Percentiles rank a stretch among this genome's conserved stretches.
These are phyloP conservation scores for Chaetomium tenue DNA, from an alignment of 495 filamentous ascomycete genomes.

Conservation along the genomic window DNA sequence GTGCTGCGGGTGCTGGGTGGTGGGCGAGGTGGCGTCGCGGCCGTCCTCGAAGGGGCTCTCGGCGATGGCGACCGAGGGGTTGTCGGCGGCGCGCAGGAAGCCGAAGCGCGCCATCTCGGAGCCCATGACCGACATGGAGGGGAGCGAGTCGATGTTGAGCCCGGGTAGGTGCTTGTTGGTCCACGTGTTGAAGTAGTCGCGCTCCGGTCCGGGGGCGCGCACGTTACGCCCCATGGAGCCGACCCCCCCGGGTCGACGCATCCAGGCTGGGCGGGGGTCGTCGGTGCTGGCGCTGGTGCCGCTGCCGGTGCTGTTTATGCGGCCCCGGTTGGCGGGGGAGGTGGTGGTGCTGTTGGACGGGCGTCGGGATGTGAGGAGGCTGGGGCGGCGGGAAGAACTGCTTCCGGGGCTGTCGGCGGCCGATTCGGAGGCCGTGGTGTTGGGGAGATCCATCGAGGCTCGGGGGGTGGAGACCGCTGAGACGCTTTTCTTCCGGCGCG, in stretches of 20 bases:
- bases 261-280: slow-evolving; percentile 48
- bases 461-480: slow-evolving; percentile 61
- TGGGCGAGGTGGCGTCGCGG: slow-evolving; percentile 36
- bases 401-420: slow-evolving; percentile 37
- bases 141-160: slow-evolving; percentile 58
- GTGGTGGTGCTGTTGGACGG: not conserved
- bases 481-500: slow-evolving; percentile 73
- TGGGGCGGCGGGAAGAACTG: slow-evolving; percentile 43
- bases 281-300: slow-evolving; percentile 31
- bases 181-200: slow-evolving; percentile 76
- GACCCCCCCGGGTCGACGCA: slow-evolving; percentile 79
- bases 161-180: slow-evolving; percentile 74
- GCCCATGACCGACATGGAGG: slow-evolving; percentile 54
- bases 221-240: slow-evolving; percentile 71
- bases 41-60: slow-evolving; percentile 52
- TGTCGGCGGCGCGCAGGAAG: slow-evolving; percentile 38
- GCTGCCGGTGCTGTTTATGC: slow-evolving; percentile 34
- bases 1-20: not conserved
- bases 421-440: slow-evolving; percentile 34
- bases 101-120: slow-evolving; percentile 51
- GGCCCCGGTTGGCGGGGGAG: slow-evolving; percentile 25
- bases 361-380: slow-evolving; percentile 32
- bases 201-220: slow-evolving; percentile 71
- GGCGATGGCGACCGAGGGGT: slow-evolving; percentile 41
- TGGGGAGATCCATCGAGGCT: slow-evolving; percentile 61